Base-by-base conservation (phyloP, 495 filamentous ascomycete genomes). In the Hypoxylon cercidicola region DNA sequence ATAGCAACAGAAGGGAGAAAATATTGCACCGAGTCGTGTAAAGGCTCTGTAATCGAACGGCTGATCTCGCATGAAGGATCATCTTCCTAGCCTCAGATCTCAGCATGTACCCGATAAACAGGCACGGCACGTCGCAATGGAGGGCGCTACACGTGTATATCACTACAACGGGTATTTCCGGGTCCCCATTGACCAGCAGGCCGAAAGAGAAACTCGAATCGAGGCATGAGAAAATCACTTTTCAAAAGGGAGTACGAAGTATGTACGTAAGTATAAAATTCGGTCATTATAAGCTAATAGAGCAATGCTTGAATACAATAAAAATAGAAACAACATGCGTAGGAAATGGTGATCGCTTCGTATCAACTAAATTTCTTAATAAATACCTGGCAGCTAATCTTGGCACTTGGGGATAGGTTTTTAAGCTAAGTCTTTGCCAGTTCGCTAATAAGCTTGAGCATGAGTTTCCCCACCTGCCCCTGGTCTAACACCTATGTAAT, bases 31-130 rank as follows among this genome's bases (percentile, higher is more conserved):
- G 7, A 43, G 8, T 20, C 7, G 40, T 16, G 40, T 7, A 7
- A 43, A 18, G 16, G 21, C 21, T 39, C 40, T 8, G 18, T 23
- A 64, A 52, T 58, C 21, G 54, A 48, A 64, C 40, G 23, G 39
- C 23, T 66, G 63, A 66, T 66, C 63, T 66, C 12, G 52, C 50
- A 52, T 60, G 46, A 52, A 53, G 63, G 63, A 66, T 66, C 41
- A n/a, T 43, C 48, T 61, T 54, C 52, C 63, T 52, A 20, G 43
- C 32, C 23, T 48, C 52, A 66, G 63, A 66, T 61, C 63, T 61
- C 32, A 60, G 23, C 37, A 44, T 37, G 45, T 47, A 61, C 56
- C 43, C 13, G 21, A 53, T 51, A n/a, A 13, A 50, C 34, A 34
- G 8, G 21, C 18, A 57, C 56, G 37, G 62, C 50, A 65, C 18